Evolutionary conservation across 164 flowering plant species (phyloP), one percentile per base, ranked within the genome.

Genomic region (Santalum album): DNA sequence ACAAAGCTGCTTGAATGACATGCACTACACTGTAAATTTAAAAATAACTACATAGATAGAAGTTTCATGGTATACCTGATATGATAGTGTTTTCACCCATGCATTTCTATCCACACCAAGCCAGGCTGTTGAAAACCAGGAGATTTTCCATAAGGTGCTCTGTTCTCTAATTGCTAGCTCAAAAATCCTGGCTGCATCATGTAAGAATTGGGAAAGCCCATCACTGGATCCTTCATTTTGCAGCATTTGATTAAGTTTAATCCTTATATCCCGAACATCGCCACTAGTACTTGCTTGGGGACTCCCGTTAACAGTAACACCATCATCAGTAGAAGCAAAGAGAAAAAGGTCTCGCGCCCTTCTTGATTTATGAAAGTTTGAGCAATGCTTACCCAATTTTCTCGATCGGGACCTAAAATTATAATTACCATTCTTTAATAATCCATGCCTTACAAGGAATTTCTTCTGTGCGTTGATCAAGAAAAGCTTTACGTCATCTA

Each of bases 41-140:
- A 29, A 29, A 29, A 29, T 29, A 9, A 29, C 9, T 4, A 29
- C 9, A n/a, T n/a, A n/a, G n/a, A n/a, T 9, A 9, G 42, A 38
- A 15, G 49, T 40, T 23, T 36, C 25, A 53, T 9, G 27, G 61
- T 48, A 36, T 20, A 92, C 98, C 98, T 92, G 96, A 74, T 89
- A 92, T 52, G 96, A 84, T 40, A 92, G 72, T 20, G 80, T 68
- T 68, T 89, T 92, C 59, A 80, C 65, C 96, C 96, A 92, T 25
- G 86, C 89, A 72, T 74, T 81, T 64, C 65, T 69, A 66, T 92
- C 96, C 29, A 76, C 80, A 61, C 96, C 94, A 72, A 89, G 86
- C 98, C 96, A 92, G 43, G 85, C 79, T 39, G 79, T 79, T 50
- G 90, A 80, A 63, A 92, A 82, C 98, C 98, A 92, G 46, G 85